A percentile compares a stretch with the other conserved stretches of the same genome.
Conservation (phyloP, 2,329 filamentous ascomycete genomes). For the Magnaporthales sp. region DNA sequence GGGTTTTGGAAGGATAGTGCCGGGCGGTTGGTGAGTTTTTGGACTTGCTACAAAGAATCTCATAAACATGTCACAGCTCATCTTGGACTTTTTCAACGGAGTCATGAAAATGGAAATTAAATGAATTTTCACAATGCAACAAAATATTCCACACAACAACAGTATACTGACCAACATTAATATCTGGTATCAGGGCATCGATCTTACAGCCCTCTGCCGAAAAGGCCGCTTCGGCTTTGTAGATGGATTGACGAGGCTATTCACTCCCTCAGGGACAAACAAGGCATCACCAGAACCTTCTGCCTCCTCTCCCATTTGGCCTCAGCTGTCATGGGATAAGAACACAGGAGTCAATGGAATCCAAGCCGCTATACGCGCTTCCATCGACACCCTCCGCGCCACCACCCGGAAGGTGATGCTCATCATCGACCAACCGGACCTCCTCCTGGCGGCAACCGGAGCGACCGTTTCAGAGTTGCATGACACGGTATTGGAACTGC, state of each 20-base stretch:
- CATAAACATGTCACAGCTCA: not conserved
- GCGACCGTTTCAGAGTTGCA: slow-evolving; percentile 34
- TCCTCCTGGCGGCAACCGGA: slow-evolving; percentile 51
- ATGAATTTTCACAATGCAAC: not conserved
- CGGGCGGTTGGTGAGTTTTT: slow-evolving; percentile 50
- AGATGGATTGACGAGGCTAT: slow-evolving; percentile 61
- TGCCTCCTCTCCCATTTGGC: not conserved
- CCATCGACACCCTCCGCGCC: slow-evolving; percentile 25
- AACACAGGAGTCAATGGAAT: not conserved
- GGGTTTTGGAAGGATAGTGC: slow-evolving; percentile 70
- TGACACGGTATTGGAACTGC: slow-evolving; percentile 47
- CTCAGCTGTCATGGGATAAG: not conserved
- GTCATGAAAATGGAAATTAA: not conserved
- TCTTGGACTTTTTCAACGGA: slow-evolving; percentile 3
- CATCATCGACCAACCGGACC: slow-evolving; percentile 57
- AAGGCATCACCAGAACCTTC: not conserved
- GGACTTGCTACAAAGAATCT: not conserved
- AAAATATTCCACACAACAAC: not conserved
- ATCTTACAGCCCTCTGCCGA: slow-evolving; percentile 51
- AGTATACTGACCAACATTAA: not conserved
- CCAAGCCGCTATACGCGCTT: slow-evolving; percentile 22
- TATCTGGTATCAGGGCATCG: slow-evolving; percentile 48
- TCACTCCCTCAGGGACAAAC: slow-evolving; percentile 15
- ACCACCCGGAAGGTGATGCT: slow-evolving; percentile 38
- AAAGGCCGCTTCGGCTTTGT: slow-evolving; percentile 61